A percentile compares a stretch with the other conserved stretches of the same genome.
phyloP scores from a whole-genome alignment of 2,329 filamentous ascomycete genomes.

The Ascochyta lentis region DNA sequence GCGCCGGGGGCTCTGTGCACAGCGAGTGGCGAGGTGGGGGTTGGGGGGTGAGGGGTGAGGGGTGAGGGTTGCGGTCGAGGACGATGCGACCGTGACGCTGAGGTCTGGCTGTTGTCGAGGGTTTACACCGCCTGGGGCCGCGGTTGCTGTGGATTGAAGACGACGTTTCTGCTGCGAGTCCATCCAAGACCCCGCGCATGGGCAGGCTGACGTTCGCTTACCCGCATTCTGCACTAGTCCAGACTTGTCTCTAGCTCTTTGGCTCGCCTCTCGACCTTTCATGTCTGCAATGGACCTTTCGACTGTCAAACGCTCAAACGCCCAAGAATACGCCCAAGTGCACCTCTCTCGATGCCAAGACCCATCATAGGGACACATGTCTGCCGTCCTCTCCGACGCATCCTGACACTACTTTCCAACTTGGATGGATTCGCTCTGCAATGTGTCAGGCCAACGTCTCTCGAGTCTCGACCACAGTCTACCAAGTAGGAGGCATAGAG shows the following conservation, averaged over 20 bases:
- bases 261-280: no score
- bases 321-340: no score
- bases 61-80: not conserved
- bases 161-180: not conserved
- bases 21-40: not conserved
- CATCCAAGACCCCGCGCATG: conserved; percentile 3
- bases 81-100: not conserved
- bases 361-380: not conserved
- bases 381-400: not conserved
- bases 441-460: no score
- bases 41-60: no score
- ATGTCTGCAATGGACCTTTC: no score
- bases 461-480: no score
- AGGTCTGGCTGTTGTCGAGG: not conserved
- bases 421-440: not conserved
- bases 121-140: conserved; percentile 5
- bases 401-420: not conserved
- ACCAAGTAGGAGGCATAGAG: no score
- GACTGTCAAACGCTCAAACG: no score
- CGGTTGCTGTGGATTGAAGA: conserved; percentile 16
- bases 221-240: not conserved
- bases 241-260: not conserved
- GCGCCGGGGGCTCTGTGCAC: conserved; percentile 6
- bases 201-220: conserved; percentile 5
- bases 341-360: not conserved